phyloP scores from a whole-genome alignment of 805 yeast species.

The Suhomyces canberraensis region DNA sequence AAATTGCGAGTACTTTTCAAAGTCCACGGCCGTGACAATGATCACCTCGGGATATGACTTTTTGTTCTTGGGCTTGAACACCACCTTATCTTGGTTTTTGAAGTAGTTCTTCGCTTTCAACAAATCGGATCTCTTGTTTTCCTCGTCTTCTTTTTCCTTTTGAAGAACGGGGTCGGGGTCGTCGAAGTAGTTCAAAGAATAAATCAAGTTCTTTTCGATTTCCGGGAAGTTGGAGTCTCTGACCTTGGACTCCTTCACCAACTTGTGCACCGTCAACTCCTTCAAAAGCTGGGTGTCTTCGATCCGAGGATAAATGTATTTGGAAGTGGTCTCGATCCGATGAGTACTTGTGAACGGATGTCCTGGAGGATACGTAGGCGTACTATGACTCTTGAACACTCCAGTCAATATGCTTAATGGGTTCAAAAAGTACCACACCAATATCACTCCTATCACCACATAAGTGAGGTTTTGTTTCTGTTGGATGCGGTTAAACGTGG shows the following conservation, averaged over 20 bases:
- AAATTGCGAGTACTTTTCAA: slow-evolving; percentile 56
- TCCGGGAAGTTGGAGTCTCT: slow-evolving; percentile 43
- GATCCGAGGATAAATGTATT: slow-evolving; percentile 68
- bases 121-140: slow-evolving; percentile 42
- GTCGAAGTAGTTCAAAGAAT: slow-evolving; percentile 43
- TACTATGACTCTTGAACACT: slow-evolving; percentile 5
- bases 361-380: slow-evolving; percentile 23
- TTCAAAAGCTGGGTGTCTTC: slow-evolving; percentile 64
- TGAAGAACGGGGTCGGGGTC: slow-evolving; percentile 36
- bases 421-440: slow-evolving; percentile 20
- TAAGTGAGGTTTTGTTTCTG: slow-evolving; percentile 14
- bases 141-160: slow-evolving; percentile 43
- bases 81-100: slow-evolving; percentile 62
- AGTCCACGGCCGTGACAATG: slow-evolving; percentile 77
- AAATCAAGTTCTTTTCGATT: slow-evolving; percentile 30
- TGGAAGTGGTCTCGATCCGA: slow-evolving; percentile 44
- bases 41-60: slow-evolving; percentile 60
- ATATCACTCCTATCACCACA: slow-evolving; percentile 12
- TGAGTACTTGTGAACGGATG: slow-evolving; percentile 33
- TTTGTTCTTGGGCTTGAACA: slow-evolving; percentile 35
- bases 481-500: slow-evolving; percentile 19
- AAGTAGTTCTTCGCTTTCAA: slow-evolving; percentile 52
- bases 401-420: slow-evolving; percentile 12
- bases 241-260: slow-evolving; percentile 49
- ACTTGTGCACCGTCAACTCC: slow-evolving; percentile 50